Evolutionary conservation across 2,329 filamentous ascomycete genomes (phyloP).

Genomic region (Xylaria polymorpha): DNA sequence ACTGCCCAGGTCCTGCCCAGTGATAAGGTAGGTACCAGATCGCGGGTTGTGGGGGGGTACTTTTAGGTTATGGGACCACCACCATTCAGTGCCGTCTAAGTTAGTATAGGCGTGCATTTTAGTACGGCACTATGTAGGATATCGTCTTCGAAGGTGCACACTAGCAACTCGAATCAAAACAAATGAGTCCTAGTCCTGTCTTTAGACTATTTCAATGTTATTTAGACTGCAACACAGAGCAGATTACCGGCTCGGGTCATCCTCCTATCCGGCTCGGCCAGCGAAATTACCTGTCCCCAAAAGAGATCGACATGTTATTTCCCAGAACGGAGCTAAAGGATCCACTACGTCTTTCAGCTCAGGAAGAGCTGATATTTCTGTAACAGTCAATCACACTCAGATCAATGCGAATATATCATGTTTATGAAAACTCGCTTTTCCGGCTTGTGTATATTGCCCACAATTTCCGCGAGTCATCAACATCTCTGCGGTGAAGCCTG

Average conservation of each 20-base stretch:
- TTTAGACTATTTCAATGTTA: too few species aligned
- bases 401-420: not conserved
- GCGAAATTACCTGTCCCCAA: conserved; percentile 8
- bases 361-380: conserved; percentile 1
- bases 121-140: too few species aligned
- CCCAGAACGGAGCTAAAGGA: conserved; percentile 5
- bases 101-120: too few species aligned
- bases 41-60: too few species aligned
- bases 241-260: conserved; percentile 17
- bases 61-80: too few species aligned
- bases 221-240: too few species aligned
- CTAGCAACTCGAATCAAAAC: not conserved
- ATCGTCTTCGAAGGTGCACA: too few species aligned
- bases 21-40: too few species aligned
- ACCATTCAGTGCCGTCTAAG: too few species aligned
- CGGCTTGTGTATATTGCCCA: not conserved
- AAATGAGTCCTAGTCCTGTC: not conserved
- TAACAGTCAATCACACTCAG: not conserved
- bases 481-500: too few species aligned
- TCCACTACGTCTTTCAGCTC: conserved; percentile 29
- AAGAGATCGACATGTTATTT: conserved; percentile 20
- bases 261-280: conserved; percentile 19
- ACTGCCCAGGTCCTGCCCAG: too few species aligned
- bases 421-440: too few species aligned
- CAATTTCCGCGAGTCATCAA: not conserved